A percentile compares a stretch with the other conserved stretches of the same genome.
Conservation (phyloP, 768 basidiomycete species). For the Lentinula lateritia region DNA sequence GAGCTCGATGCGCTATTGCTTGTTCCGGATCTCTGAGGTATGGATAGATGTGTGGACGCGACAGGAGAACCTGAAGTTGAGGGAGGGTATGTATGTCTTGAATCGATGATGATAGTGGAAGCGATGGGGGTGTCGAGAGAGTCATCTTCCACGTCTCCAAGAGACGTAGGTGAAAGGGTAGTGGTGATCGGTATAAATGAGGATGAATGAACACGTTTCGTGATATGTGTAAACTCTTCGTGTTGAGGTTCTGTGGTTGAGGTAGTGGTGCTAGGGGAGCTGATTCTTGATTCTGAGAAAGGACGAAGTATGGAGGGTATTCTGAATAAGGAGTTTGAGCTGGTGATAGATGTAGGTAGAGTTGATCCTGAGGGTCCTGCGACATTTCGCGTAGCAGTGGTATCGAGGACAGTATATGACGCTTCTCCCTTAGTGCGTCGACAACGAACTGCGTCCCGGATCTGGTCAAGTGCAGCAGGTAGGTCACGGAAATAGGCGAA, state of each 20-base stretch:
- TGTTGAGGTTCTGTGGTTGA: constrained; percentile 5
- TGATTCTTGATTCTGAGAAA: constrained; percentile 42
- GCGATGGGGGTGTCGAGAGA: constrained; percentile 20
- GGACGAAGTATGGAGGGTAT: constrained; percentile 63
- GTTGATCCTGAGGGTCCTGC: constrained; percentile 4
- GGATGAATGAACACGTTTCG: constrained; percentile 44
- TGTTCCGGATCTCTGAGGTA: neutral
- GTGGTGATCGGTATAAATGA: constrained; percentile 57
- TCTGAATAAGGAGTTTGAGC: constrained; percentile 47
- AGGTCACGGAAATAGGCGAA: constrained; percentile 93
- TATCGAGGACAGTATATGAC: constrained; percentile 48
- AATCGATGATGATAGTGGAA: constrained; percentile 12
- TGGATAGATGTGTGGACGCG: neutral
- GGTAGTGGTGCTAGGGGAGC: neutral
- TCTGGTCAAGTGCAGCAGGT: constrained; percentile 69
- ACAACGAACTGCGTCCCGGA: constrained; percentile 68
- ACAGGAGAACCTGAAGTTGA: constrained; percentile 30
- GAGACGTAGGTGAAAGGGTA: constrained; percentile 19
- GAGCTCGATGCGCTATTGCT: constrained; percentile 10
- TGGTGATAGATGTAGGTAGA: constrained; percentile 12
- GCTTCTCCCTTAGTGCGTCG: constrained; percentile 28
- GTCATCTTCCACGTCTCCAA: constrained; percentile 11
- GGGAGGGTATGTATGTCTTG: constrained; percentile 79
- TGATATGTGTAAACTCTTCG: constrained; percentile 73
- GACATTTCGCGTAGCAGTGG: constrained; percentile 39